Conservation (phyloP, 1,284 basidiomycete genomes). For the Tilletia horrida region DNA sequence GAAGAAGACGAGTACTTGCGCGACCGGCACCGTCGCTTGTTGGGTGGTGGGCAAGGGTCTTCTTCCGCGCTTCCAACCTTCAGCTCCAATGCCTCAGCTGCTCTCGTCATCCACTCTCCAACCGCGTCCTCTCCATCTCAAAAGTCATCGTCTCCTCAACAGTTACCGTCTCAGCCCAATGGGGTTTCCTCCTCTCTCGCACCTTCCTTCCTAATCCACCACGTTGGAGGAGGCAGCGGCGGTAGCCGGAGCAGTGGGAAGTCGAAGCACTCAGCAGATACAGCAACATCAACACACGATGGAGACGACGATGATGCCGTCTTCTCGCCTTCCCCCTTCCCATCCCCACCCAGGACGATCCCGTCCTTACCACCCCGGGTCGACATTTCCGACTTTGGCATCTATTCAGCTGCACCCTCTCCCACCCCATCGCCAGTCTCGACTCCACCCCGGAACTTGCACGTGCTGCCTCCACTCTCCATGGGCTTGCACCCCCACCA, state of each 20-base stretch:
- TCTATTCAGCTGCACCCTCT: slow-evolving; percentile 11
- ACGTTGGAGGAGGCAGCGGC: neutral
- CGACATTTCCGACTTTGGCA: slow-evolving; percentile 16
- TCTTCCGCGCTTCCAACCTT: too few species aligned
- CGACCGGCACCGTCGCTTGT: too few species aligned
- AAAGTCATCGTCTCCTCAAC: too few species aligned
- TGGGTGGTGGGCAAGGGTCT: too few species aligned
- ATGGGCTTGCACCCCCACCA: too few species aligned
- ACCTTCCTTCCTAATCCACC: neutral
- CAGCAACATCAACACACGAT: neutral
- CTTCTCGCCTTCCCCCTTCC: neutral
- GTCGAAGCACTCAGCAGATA: neutral
- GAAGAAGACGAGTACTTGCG: too few species aligned
- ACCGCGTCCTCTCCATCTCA: too few species aligned
- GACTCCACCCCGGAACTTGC: neutral
- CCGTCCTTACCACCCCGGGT: slow-evolving; percentile 8
- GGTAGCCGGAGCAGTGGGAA: neutral
- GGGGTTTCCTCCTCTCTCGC: too few species aligned
- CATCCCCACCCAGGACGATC: slow-evolving; percentile 9
- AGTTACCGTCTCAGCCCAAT: too few species aligned
- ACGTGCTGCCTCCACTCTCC: neutral
- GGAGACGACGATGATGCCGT: neutral
- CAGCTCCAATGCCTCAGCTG: too few species aligned
- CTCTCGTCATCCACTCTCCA: too few species aligned
- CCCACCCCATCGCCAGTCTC: neutral